phyloP scores from a whole-genome alignment of 495 filamentous ascomycete species.

The Daldinia caldariorum region DNA sequence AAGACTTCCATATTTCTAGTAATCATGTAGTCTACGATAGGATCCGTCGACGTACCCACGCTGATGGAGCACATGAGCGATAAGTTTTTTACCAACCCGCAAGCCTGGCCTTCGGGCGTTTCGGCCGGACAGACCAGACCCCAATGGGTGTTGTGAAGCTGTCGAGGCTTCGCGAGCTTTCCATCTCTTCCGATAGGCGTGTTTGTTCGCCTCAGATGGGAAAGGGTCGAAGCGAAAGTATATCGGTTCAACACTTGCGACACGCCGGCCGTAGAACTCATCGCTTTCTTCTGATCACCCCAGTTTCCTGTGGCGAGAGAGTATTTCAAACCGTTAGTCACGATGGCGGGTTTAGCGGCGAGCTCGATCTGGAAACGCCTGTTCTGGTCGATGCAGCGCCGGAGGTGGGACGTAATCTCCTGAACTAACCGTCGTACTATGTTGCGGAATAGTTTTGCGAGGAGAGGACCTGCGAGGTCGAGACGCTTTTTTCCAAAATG shows the following conservation, averaged over 20 bases:
- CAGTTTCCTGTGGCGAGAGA: slow-evolving; percentile 99
- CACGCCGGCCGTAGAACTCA: slow-evolving; percentile 91
- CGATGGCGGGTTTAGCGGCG: slow-evolving; percentile 87
- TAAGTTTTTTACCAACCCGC: slow-evolving; percentile 97
- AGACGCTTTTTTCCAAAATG: slow-evolving; percentile 99
- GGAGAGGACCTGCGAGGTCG: slow-evolving; percentile 91
- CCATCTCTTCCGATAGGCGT: slow-evolving; percentile 97
- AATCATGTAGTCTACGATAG: slow-evolving; percentile 94
- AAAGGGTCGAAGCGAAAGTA: slow-evolving; percentile 94
- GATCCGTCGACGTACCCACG: slow-evolving; percentile 87
- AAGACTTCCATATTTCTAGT: slow-evolving; percentile 93
- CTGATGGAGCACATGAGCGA: slow-evolving; percentile 98
- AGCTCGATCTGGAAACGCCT: slow-evolving; percentile 88
- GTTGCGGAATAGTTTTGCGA: slow-evolving; percentile 90
- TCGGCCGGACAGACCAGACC: slow-evolving; percentile 97
- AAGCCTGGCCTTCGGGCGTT: slow-evolving; percentile 98
- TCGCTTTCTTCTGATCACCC: slow-evolving; percentile 99
- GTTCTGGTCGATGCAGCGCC: slow-evolving; percentile 87
- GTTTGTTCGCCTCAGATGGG: slow-evolving; percentile 95
- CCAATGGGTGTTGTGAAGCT: slow-evolving; percentile 99
- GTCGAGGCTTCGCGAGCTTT: slow-evolving; percentile 97
- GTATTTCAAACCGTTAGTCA: slow-evolving; percentile 95
- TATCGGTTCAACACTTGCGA: slow-evolving; percentile 98
- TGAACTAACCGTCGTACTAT: slow-evolving; percentile 87
- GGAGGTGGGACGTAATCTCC: slow-evolving; percentile 88